phyloP scores from a whole-genome alignment of 2,329 filamentous ascomycete genomes.

The Cercospora beticola region DNA sequence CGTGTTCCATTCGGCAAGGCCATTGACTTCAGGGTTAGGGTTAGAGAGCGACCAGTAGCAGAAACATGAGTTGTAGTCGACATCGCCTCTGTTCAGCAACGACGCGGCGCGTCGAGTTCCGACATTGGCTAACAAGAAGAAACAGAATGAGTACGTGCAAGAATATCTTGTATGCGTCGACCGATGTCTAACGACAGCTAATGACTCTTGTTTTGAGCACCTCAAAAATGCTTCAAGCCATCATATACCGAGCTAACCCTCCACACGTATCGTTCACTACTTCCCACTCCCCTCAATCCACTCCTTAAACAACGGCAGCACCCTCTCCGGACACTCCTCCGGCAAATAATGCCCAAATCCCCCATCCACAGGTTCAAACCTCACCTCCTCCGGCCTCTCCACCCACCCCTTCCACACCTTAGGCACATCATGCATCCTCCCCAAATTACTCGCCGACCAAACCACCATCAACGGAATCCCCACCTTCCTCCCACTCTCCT shows the following conservation, averaged over 20 bases:
- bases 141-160: too few relatives aligned
- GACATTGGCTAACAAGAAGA: too few relatives aligned
- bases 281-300: slow-evolving; percentile 28
- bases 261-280: not conserved
- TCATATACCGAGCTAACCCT: not conserved
- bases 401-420: slow-evolving; percentile 50
- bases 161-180: too few relatives aligned
- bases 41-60: too few relatives aligned
- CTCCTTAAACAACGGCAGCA: slow-evolving; percentile 32
- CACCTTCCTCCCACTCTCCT: slow-evolving; percentile 47
- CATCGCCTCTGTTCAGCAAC: too few relatives aligned
- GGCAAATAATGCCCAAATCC: slow-evolving; percentile 49
- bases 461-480: slow-evolving; percentile 45
- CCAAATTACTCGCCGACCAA: slow-evolving; percentile 47
- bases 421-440: slow-evolving; percentile 44
- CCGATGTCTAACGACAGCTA: too few relatives aligned
- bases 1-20: too few relatives aligned
- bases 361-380: slow-evolving; percentile 37
- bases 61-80: too few relatives aligned
- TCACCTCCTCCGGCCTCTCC: slow-evolving; percentile 36
- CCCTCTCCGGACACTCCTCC: slow-evolving; percentile 46
- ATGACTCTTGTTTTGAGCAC: too few relatives aligned
- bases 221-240: too few relatives aligned
- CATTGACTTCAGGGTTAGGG: too few relatives aligned
- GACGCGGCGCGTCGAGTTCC: too few relatives aligned